Evolutionary conservation across 345 rosid genomes (phyloP), one percentile per base, ranked within the genome.

Genomic region (Trapa bicornis): DNA sequence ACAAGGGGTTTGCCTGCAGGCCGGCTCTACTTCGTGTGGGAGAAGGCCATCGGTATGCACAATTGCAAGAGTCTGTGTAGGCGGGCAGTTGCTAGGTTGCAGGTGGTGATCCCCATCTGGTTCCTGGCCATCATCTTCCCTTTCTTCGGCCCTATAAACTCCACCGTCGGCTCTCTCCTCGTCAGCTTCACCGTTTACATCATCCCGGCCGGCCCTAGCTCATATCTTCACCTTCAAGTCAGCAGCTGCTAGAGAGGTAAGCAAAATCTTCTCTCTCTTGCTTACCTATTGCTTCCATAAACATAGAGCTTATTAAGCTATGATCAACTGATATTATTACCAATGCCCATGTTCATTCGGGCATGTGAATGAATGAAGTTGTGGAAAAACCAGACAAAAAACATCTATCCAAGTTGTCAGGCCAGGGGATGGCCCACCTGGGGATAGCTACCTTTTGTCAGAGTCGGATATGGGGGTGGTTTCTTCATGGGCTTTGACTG

Each of bases 171-270:
- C 37, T 87, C 99, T 0, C 96, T 94, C 61, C 97, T 94, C 0
- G 99, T 94, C 37, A 91, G 97, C 87, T 94, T 94, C 89, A 94
- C 99, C 1, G 99, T 94, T 77, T 94, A 94, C 81, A 91, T 94
- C 75, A 94, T 94, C 75, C 99, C 99, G 47, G 92, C 99, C 99
- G 47, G 92, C 99, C 33, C 77, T 94, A 10, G 99, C 99, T 54
- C 83, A 94, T 75, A 81, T 83, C 67, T 91, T 87, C 88, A 94
- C 99, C 62, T 94, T 89, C 87, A 80, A 71, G 54, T 91, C 97
- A 6, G 82, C 99, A 0, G 80, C 94, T 0, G 88, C 97, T 2
- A 79, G 98, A n/a, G 98, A 93, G 89, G 95, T 88, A 82, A 22
- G 29, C 29, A 22, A 29, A 7, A 7, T 5, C 7, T 1, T 45